A percentile compares a stretch with the other conserved stretches of the same genome.
Conservation (phyloP, 805 yeast genomes). For the Helenozyma baotianmanensis region DNA sequence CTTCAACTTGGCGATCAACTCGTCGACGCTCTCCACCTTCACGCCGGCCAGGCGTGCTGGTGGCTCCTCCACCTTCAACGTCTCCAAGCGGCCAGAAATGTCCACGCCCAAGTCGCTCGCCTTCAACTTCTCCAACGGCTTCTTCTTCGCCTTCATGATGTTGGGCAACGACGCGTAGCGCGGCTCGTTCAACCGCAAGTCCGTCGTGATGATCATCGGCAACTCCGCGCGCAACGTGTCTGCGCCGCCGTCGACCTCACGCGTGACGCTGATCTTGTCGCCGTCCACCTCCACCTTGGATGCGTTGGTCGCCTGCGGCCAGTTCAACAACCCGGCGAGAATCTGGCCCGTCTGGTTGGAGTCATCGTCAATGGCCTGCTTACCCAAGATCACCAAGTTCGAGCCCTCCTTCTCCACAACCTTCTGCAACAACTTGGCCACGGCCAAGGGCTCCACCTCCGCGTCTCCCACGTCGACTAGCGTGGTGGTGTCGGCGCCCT, state of each 20-base stretch:
- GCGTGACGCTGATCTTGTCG: slow-evolving; percentile 63
- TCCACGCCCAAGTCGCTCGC: slow-evolving; percentile 68
- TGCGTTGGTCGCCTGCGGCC: slow-evolving; percentile 98
- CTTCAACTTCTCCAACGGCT: slow-evolving; percentile 70
- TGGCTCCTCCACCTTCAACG: slow-evolving; percentile 79
- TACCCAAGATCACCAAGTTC: slow-evolving; percentile 85
- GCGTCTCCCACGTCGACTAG: slow-evolving; percentile 71
- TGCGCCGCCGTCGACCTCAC: slow-evolving; percentile 95
- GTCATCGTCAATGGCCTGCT: slow-evolving; percentile 96
- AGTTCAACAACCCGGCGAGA: slow-evolving; percentile 85
- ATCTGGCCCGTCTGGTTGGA: slow-evolving; percentile 94
- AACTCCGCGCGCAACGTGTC: slow-evolving; percentile 72
- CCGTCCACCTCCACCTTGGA: slow-evolving; percentile 68
- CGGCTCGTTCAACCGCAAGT: slow-evolving; percentile 89
- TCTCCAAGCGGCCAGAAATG: slow-evolving; percentile 57
- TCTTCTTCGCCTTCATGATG: slow-evolving; percentile 97
- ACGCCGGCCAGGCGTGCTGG: slow-evolving; percentile 76
- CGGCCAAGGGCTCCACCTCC: slow-evolving; percentile 79
- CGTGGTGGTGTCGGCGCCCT: slow-evolving; percentile 87
- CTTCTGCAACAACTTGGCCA: slow-evolving; percentile 78
- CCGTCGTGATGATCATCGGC: slow-evolving; percentile 88
- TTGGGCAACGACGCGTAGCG: slow-evolving; percentile 94
- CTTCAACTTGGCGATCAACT: slow-evolving; percentile 71
- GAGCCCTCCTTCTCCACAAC: slow-evolving; percentile 65
- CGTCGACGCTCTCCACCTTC: slow-evolving; percentile 77